A percentile compares a stretch with the other conserved stretches of the same genome.
phyloP scores from a whole-genome alignment of 2,329 filamentous ascomycete genomes.

The Chaetomiaceae sp. region DNA sequence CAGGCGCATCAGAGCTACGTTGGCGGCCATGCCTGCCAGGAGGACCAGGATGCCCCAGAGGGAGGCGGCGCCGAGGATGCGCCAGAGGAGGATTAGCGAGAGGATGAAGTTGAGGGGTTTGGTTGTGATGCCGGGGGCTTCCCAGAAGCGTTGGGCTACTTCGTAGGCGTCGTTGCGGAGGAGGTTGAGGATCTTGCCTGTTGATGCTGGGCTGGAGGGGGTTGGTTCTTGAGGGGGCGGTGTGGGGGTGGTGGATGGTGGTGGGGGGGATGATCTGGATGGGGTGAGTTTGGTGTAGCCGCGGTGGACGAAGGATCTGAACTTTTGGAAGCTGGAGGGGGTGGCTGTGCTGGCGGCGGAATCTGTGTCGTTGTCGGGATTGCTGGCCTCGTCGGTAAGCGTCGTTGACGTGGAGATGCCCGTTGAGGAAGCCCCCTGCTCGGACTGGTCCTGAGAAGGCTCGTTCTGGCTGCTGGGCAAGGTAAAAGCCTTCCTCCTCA shows the following conservation, averaged over 20 bases:
- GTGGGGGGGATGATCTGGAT: conserved; percentile 30
- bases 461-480: conserved; percentile 31
- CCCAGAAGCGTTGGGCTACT: conserved; percentile 81
- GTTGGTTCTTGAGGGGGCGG: neutral
- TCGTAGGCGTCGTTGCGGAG: conserved; percentile 80
- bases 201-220: conserved; percentile 61
- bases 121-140: conserved; percentile 69
- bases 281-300: conserved; percentile 12
- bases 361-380: conserved; percentile 4
- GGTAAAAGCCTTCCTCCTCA: conserved; percentile 56
- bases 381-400: conserved; percentile 17
- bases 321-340: conserved; percentile 8
- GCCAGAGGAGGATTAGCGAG: conserved; percentile 68
- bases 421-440: neutral
- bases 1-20: conserved; percentile 60
- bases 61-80: conserved; percentile 74
- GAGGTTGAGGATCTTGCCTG: conserved; percentile 86
- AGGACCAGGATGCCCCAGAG: conserved; percentile 68
- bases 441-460: neutral
- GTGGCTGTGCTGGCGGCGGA: neutral
- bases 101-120: conserved; percentile 73
- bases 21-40: conserved; percentile 62
- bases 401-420: conserved; percentile 22
- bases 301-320: conserved; percentile 15
- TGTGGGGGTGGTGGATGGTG: neutral